A percentile compares a stretch with the other conserved stretches of the same genome.
Conservation (phyloP, 106 monocot species). For the Posidonia australis region DNA sequence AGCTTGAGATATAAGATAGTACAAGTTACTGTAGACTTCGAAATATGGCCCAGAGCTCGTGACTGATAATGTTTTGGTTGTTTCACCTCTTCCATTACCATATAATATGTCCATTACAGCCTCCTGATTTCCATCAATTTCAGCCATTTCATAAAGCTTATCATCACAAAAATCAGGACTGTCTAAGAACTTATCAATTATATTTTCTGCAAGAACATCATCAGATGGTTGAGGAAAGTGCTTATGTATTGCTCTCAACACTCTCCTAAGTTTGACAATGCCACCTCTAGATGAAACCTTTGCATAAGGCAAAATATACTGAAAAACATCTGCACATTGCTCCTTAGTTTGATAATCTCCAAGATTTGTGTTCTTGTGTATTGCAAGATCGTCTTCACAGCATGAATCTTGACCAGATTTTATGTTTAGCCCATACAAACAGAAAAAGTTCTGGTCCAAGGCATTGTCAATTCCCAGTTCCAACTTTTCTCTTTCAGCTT, state of each 20-base stretch:
- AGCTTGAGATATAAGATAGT: slow-evolving; percentile 77
- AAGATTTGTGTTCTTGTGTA: slow-evolving; percentile 81
- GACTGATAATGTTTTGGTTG: neutral
- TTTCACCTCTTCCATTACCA: slow-evolving; percentile 2
- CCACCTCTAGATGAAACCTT: slow-evolving; percentile 78
- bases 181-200: slow-evolving; percentile 70
- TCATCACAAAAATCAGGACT: slow-evolving; percentile 59
- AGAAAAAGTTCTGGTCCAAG: slow-evolving; percentile 90
- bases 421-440: slow-evolving; percentile 90
- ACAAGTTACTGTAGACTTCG: slow-evolving; percentile 89
- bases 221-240: slow-evolving; percentile 90
- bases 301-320: slow-evolving; percentile 93
- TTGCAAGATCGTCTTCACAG: slow-evolving; percentile 87
- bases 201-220: slow-evolving; percentile 52
- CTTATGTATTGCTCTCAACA: slow-evolving; percentile 83
- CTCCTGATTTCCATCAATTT: slow-evolving; percentile 32
- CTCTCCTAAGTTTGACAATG: slow-evolving; percentile 88
- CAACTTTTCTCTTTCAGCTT: slow-evolving; percentile 56
- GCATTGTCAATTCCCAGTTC: slow-evolving; percentile 78
- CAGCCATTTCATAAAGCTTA: slow-evolving; percentile 48
- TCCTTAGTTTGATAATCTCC: slow-evolving; percentile 97
- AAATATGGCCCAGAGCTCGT: slow-evolving; percentile 54
- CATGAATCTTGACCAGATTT: slow-evolving; percentile 69
- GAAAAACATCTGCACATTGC: slow-evolving; percentile 99
- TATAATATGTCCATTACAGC: slow-evolving; percentile 46